Conservation (phyloP, 768 basidiomycete genomes). For the Agrocybe pediades region DNA sequence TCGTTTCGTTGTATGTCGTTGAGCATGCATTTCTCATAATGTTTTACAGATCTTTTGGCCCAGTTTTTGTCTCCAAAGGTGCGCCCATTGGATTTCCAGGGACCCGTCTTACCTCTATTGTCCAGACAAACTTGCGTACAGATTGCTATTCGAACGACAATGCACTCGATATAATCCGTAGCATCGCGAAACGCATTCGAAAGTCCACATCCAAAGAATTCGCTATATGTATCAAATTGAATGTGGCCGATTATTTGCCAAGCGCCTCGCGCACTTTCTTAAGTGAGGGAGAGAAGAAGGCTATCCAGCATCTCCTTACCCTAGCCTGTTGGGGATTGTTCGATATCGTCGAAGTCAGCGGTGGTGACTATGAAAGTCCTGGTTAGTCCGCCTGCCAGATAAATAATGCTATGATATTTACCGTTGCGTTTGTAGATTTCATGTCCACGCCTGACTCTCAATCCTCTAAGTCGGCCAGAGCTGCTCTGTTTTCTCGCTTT, state of each 20-base stretch:
- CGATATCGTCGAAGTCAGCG: constrained; percentile 88
- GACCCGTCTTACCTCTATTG: neutral
- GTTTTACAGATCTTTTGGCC: constrained; percentile 64
- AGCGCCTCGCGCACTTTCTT: constrained; percentile 18
- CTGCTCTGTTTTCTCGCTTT: constrained; percentile 75
- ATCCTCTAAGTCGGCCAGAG: constrained; percentile 43
- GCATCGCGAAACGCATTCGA: constrained; percentile 60
- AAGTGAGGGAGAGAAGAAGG: constrained; percentile 38
- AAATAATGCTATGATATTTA: neutral
- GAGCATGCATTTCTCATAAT: neutral
- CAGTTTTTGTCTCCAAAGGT: constrained; percentile 81
- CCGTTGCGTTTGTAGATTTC: constrained; percentile 40
- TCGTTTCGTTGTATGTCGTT: constrained; percentile 13
- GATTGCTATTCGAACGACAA: constrained; percentile 62
- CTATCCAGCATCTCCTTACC: constrained; percentile 58
- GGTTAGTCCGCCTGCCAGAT: constrained; percentile 36
- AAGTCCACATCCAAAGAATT: constrained; percentile 56
- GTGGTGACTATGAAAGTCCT: constrained; percentile 83
- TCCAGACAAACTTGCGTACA: constrained; percentile 37
- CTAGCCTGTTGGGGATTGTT: constrained; percentile 67
- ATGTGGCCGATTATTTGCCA: constrained; percentile 71
- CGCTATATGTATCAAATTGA: constrained; percentile 78
- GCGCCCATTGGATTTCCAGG: neutral
- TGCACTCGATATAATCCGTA: constrained; percentile 57
- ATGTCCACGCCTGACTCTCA: constrained; percentile 24